Percentiles rank a stretch among this genome's conserved stretches.
These are phyloP conservation scores for Rasamsonia emersonii DNA, from an alignment of 2,329 filamentous ascomycete species.

Conservation along the genomic window DNA sequence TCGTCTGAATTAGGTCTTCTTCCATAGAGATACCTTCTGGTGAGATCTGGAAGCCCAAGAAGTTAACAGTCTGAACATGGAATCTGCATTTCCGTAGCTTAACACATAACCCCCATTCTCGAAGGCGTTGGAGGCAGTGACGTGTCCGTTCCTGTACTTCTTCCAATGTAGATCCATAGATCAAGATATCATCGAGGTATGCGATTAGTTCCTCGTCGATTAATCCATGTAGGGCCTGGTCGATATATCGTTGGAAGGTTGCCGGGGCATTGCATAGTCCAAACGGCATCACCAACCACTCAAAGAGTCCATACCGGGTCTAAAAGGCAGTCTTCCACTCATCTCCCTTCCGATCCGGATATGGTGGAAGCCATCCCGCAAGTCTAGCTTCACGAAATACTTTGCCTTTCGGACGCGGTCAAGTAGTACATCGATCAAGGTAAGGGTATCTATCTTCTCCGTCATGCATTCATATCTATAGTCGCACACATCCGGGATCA, in stretches of 20 bases:
- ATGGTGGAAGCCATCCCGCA: constrained; percentile 13
- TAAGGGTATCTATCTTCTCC: constrained; percentile 17
- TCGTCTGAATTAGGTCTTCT: not conserved
- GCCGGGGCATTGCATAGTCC: constrained; percentile 11
- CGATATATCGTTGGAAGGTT: constrained; percentile 10
- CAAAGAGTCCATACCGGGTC: constrained; percentile 15
- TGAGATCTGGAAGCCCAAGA: constrained; percentile 1
- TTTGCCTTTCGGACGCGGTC: constrained; percentile 11
- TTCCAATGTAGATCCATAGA: constrained; percentile 10
- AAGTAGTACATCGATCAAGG: constrained; percentile 16
- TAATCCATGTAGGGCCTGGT: constrained; percentile 1
- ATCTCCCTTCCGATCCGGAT: constrained; percentile 12
- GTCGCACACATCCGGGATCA: no score
- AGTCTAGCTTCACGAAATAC: constrained; percentile 18
- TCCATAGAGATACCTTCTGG: constrained; percentile 3
- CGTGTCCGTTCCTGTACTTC: no score
- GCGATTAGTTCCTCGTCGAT: constrained; percentile 8
- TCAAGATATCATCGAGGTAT: constrained; percentile 13
- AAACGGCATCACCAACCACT: constrained; percentile 23
- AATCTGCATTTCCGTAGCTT: constrained; percentile 4
- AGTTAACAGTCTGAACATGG: not conserved
- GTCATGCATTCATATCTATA: constrained; percentile 21
- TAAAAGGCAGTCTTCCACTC: constrained; percentile 10
- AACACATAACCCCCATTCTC: not conserved
- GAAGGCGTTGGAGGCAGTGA: not conserved